Base-by-base conservation (phyloP, 202 grass and related monocot species). In the Cymbopogon flexuosus region DNA sequence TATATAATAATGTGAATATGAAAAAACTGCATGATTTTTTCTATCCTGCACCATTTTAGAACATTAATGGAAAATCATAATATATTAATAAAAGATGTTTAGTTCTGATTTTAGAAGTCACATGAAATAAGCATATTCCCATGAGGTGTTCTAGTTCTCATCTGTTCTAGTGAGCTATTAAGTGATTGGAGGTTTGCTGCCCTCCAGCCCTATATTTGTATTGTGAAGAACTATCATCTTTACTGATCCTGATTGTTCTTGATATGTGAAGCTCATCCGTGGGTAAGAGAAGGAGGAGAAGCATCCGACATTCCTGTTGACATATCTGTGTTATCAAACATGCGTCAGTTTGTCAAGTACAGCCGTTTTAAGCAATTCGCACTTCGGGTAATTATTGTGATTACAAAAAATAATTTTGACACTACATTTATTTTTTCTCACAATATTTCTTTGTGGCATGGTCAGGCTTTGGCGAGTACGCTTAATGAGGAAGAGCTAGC, bases 361-460 rank as follows among this genome's bases (percentile, higher is more conserved):
- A 96, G 93, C 80, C 96, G 96, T 60, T 88, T 99, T 79, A 99
- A 99, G 83, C 96, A 99, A 78, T 99, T 99, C 79, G 96, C 96
- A 10, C 83, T 99, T 34, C 88, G 96, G 96, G 93, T 96, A 99
- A 93, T 46, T 79, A 42, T 72, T 63, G 10, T 37, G 0, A 5
- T 54, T 59, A 63, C 43, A 51, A 35, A 43, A 54, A 51, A 49
- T 75, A 23, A 65, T 73, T 36, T 52, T 62, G 66, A 13, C 45
- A 56, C 58, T 72, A 52, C 43, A 49, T 67, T 40, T 45, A 61
- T 87, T 19, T 62, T 54, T 54, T 5, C 45, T 89, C 36, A 89
- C 12, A 57, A 23, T 89, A 72, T 83, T 71, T 5, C 22, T 62
- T 31, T 69, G 33, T 76, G 73, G 22, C 37, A 52, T 62, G 40